Evolutionary conservation across 768 basidiomycete genomes (phyloP), one percentile per base, ranked within the genome.

Genomic region (Exsudoporus frostii): DNA sequence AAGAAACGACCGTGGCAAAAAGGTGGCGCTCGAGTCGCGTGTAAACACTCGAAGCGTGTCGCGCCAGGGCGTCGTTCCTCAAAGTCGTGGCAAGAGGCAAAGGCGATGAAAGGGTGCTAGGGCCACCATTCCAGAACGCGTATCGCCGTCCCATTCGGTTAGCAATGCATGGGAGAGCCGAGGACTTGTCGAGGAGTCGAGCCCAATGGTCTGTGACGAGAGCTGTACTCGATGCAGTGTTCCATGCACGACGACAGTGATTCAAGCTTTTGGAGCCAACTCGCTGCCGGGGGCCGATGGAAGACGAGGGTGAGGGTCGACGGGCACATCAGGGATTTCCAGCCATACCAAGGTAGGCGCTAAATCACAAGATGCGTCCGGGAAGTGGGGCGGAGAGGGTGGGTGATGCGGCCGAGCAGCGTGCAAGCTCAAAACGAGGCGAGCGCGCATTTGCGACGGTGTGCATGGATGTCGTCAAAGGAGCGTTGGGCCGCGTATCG

Each of bases 251-350:
- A 53, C 8, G 17, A 7, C 27, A 34, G 13, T 53, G 11, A 54
- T 27, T 15, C 24, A 13, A 45, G n/a, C 32, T 40, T 20, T 29
- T 29, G 10, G 34, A 14, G 20, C 19, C 11, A 41, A 55, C 11
- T n/a, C 25, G 6, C 52, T 54, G 20, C 27, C 39, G 9, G 9
- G 15, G 29, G 22, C 52, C 36, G n/a, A 7, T 25, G 32, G 24
- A 32, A 6, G 34, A 19, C 32, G 13, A 4, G 29, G 9, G 14
- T 0, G 20, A 43, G 55, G 55, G 39, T 42, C 55, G n/a, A 57
- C 44, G 39, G 25, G 15, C 27, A 6, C 55, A 52, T 47, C 45
- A 14, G 11, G 24, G 41, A 50, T 34, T 56, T 56, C 54, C 54
- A 32, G 34, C 55, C 42, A 45, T 45, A 46, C 53, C 49, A 15